These are phyloP conservation scores for Thelonectria olida DNA, from an alignment of 2,329 filamentous ascomycete genomes.

Conservation along the genomic window DNA sequence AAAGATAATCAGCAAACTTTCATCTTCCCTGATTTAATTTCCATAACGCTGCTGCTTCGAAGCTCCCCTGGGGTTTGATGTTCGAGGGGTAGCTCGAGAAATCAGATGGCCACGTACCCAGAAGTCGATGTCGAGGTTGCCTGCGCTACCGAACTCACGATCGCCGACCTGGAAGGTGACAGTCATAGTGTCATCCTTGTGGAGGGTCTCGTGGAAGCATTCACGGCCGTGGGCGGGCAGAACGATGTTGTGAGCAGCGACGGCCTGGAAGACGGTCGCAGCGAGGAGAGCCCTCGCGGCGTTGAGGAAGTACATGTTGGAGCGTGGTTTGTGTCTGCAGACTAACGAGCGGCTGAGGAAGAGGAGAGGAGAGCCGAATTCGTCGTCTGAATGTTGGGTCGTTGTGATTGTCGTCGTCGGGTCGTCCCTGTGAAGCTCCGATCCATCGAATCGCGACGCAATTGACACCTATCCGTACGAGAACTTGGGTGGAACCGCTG, in stretches of 20 bases:
- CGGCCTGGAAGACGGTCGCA: conserved; percentile 60
- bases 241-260: conserved; percentile 93
- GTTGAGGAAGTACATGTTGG: conserved; percentile 42
- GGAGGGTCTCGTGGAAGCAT: conserved; percentile 95
- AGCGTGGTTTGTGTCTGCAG: background rate
- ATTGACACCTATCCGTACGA: conserved; percentile 44
- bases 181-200: conserved; percentile 96
- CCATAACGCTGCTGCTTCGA: conserved; percentile 11
- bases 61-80: background rate
- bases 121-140: conserved; percentile 96
- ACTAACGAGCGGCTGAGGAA: conserved; percentile 7
- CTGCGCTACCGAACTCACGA: conserved; percentile 91
- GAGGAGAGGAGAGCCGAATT: conserved; percentile 3
- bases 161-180: conserved; percentile 99
- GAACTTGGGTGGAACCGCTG: conserved; percentile 26
- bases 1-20: conserved; percentile 21
- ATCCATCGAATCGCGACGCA: conserved; percentile 34
- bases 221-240: conserved; percentile 92
- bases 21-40: conserved; percentile 1
- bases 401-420: conserved; percentile 15
- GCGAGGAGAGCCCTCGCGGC: conserved; percentile 56
- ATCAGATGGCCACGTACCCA: conserved; percentile 78
- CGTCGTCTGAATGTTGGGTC: conserved; percentile 6
- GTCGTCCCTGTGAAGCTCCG: conserved; percentile 28
- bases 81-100: background rate